Conservation (phyloP, 2,329 filamentous ascomycete species). For the Nigrospora sphaerica region DNA sequence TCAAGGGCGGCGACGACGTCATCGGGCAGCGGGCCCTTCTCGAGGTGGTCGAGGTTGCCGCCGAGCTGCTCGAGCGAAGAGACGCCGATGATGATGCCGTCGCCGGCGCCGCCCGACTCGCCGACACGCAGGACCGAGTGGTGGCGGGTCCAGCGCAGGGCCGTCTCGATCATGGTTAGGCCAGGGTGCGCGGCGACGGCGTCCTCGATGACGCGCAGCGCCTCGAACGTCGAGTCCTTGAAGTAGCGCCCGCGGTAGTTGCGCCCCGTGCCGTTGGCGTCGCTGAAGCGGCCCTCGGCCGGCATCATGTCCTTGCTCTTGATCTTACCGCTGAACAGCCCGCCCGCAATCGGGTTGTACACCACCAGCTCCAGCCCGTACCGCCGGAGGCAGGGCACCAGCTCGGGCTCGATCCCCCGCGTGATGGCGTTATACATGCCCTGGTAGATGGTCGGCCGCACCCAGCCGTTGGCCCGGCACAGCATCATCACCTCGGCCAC, state of each 20-base stretch:
- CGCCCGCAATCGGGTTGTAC: slow-evolving; percentile 78
- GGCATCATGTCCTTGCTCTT: slow-evolving; percentile 58
- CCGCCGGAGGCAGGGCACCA: slow-evolving; percentile 65
- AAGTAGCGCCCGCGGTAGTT: slow-evolving; percentile 66
- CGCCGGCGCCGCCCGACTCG: slow-evolving; percentile 33
- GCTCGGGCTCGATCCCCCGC: slow-evolving; percentile 66
- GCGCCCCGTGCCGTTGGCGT: slow-evolving; percentile 37
- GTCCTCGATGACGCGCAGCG: slow-evolving; percentile 60
- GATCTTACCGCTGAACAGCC: slow-evolving; percentile 74
- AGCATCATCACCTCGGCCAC: slow-evolving; percentile 78
- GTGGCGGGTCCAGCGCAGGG: slow-evolving; percentile 66
- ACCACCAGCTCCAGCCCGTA: slow-evolving; percentile 74
- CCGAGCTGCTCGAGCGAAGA: slow-evolving; percentile 51
- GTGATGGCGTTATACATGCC: slow-evolving; percentile 83
- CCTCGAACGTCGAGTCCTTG: slow-evolving; percentile 55
- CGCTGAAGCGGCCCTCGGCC: slow-evolving; percentile 62
- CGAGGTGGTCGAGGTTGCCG: slow-evolving; percentile 48
- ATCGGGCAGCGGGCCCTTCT: slow-evolving; percentile 67
- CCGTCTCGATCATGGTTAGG: slow-evolving; percentile 64
- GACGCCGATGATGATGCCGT: slow-evolving; percentile 54
- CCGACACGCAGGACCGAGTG: slow-evolving; percentile 47
- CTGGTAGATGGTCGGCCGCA: slow-evolving; percentile 77
- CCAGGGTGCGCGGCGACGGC: slow-evolving; percentile 57
- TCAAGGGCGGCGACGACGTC: slow-evolving; percentile 71
- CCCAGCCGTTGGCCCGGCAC: slow-evolving; percentile 74